Base-by-base conservation (phyloP, 352 stramenopile species). In the Globisporangium nunn region DNA sequence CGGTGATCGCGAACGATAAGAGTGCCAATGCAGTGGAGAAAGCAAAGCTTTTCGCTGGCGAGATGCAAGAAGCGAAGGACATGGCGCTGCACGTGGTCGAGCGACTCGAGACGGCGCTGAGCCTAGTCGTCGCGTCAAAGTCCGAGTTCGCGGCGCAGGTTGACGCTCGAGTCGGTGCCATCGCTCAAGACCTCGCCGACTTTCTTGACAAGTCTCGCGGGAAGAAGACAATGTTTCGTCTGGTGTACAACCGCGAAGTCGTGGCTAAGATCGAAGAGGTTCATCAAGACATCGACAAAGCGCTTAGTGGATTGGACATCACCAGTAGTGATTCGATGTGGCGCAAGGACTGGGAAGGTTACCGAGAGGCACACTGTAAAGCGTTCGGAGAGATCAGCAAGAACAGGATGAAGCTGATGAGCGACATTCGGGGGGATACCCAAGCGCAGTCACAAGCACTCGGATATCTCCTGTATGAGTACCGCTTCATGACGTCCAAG, bases 381-480 rank as follows among this genome's bases (percentile, higher is more conserved):
- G n/a, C 5, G 44, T 33, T 49, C 23, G 44, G 31, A 4, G 31
- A 49, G 18, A 49, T 49, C 44, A 49, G 44, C 44, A 30, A 5
- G 12, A 15, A 33, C 18, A 4, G 44, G 7, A 4, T 49, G 44
- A 30, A 7, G 6, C 44, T 49, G 8, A 3, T 33, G 6, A 0
- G 8, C 6, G 44, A 49, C 18, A 17, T 49, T 8, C 44, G 44
- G 0, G 18, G 14, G 6, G 44, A 31, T 12, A 2, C n/a, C 0
- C 44, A 49, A 31, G 39, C 49, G 29, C 50, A 56, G 30, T 33
- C 50, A 0, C 37, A 62, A 8, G 56, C 56, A 11, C 39, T 62
- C 12, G 44, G 12, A 8, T 29, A 52, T 6, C 50, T 62, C 28
- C 5, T 45, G 2, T 62, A 17, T 15, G 56, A 62, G 47, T 48